phyloP scores from a whole-genome alignment of 208 protist species.

The Porcisia deanei region DNA sequence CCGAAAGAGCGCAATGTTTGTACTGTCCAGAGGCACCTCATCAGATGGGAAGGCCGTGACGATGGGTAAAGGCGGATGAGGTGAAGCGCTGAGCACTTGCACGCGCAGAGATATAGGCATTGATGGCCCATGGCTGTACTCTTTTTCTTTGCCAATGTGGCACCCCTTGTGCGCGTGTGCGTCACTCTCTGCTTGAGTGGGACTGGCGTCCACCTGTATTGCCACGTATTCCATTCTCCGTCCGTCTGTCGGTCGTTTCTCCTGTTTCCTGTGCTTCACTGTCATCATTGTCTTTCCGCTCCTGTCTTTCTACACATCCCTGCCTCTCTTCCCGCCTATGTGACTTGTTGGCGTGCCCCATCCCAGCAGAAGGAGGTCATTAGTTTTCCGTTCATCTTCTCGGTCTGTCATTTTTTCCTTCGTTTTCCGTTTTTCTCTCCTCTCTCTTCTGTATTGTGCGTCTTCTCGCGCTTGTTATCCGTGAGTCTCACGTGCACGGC shows the following conservation, averaged over 20 bases:
- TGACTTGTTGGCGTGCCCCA: not conserved
- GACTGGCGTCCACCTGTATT: conserved; percentile 3
- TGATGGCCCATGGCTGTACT: not conserved
- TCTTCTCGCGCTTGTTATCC: not conserved
- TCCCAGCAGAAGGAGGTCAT: not conserved
- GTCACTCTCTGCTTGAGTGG: not conserved
- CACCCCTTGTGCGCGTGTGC: not conserved
- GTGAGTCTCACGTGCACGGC: not conserved
- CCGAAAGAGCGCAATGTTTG: not conserved
- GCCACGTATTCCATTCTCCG: not conserved
- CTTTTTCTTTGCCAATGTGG: not conserved
- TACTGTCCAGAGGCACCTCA: not conserved
- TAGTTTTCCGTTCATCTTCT: not conserved
- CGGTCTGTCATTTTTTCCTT: not conserved
- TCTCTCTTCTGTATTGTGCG: not conserved
- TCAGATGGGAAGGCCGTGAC: not conserved
- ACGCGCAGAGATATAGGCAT: not conserved
- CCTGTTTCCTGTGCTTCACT: not conserved
- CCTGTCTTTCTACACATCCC: not conserved
- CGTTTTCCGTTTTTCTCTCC: not conserved
- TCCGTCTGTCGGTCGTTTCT: not conserved
- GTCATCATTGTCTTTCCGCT: not conserved
- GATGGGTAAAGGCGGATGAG: not conserved
- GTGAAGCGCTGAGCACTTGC: not conserved
- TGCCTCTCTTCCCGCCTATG: not conserved